Conservation (phyloP, 2,329 filamentous ascomycete genomes). For the Monilinia fructigena region DNA sequence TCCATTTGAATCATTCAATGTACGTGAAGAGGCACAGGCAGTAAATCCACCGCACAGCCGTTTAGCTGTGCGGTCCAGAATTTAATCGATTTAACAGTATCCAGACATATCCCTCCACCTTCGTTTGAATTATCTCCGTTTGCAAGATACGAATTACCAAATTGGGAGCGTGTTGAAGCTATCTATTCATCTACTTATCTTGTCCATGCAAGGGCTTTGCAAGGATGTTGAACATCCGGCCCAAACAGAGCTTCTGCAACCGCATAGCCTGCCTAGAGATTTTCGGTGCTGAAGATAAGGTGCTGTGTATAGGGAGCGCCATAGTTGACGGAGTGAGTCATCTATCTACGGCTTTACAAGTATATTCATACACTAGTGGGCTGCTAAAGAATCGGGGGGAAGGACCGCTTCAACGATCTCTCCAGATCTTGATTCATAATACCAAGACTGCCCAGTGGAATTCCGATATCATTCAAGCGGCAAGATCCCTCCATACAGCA, state of each 20-base stretch:
- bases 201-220: not conserved
- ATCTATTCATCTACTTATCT: not conserved
- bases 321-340: not conserved
- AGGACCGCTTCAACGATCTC: not conserved
- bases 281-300: not conserved
- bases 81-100: not conserved
- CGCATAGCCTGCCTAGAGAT: constrained; percentile 7
- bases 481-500: constrained; percentile 3
- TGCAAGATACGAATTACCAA: constrained; percentile 5
- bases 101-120: not conserved
- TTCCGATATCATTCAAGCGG: not conserved
- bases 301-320: not conserved
- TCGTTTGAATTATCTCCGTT: not conserved
- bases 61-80: not conserved
- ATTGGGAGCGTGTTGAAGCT: constrained; percentile 2
- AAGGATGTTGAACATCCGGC: constrained; percentile 1
- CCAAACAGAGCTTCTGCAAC: constrained; percentile 2
- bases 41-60: not conserved
- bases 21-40: constrained; percentile 8
- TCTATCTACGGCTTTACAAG: not conserved
- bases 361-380: not conserved
- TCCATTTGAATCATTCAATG: not conserved
- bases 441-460: not conserved
- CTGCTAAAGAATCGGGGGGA: not conserved
- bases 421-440: not conserved